phyloP scores from a whole-genome alignment of 768 basidiomycete species.

The Mycena galericulata region DNA sequence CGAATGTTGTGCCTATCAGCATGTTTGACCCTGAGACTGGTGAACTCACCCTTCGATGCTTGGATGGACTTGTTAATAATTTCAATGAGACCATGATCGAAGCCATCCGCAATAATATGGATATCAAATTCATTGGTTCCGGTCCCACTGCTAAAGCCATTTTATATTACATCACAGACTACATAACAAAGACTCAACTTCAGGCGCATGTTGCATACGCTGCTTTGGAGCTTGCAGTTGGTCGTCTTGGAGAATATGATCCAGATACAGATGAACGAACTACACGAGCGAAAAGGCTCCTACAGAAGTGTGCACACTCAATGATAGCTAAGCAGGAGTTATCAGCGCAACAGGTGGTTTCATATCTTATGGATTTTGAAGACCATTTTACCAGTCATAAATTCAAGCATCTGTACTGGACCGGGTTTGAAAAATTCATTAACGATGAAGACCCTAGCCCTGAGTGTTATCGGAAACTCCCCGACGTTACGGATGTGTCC shows the following conservation, averaged over 20 bases:
- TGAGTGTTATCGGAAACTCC: no score
- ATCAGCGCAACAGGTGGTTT: conserved; percentile 41
- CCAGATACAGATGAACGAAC: neutral
- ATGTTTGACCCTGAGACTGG: neutral
- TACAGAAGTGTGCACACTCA: conserved; percentile 41
- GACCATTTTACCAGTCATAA: conserved; percentile 44
- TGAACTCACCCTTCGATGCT: neutral
- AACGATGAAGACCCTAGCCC: no score
- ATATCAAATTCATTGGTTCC: conserved; percentile 30
- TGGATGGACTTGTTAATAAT: conserved; percentile 9
- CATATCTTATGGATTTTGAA: conserved; percentile 39
- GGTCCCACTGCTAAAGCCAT: conserved; percentile 44
- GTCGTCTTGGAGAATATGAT: conserved; percentile 29
- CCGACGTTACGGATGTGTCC: no score
- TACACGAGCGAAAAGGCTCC: conserved; percentile 31
- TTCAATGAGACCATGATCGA: no score
- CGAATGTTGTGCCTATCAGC: neutral
- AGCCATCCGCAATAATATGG: no score
- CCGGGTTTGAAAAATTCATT: neutral
- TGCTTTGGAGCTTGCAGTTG: conserved; percentile 27
- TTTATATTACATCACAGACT: conserved; percentile 50
- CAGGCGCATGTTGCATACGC: conserved; percentile 31
- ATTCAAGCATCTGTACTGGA: conserved; percentile 42
- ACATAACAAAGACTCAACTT: conserved; percentile 46
- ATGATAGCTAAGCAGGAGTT: conserved; percentile 36